Percentiles rank a stretch among this genome's conserved stretches.
These are phyloP conservation scores for Macrophomina tecta DNA, from an alignment of 2,329 filamentous ascomycete genomes.

Conservation along the genomic window DNA sequence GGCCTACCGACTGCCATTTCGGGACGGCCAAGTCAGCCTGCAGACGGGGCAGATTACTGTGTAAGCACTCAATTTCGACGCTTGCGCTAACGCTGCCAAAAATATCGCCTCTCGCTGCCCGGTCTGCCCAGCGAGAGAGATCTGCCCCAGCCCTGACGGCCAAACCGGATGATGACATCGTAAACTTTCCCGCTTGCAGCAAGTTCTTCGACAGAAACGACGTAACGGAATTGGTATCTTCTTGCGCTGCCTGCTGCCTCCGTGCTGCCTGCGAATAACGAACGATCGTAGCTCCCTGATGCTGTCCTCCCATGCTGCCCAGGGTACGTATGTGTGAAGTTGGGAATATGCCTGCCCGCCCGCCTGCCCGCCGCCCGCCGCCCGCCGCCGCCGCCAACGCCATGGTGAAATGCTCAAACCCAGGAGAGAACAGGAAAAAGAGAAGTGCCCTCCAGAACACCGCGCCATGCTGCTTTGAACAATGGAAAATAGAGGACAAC, in stretches of 20 bases:
- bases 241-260: slow-evolving; percentile 10
- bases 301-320: neutral
- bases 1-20: neutral
- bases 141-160: slow-evolving; percentile 15
- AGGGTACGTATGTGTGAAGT: neutral
- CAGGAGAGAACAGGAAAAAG: neutral
- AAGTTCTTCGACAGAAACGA: neutral
- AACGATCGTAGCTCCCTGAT: neutral
- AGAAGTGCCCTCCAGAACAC: slow-evolving; percentile 17
- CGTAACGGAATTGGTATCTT: slow-evolving; percentile 25
- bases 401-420: slow-evolving; percentile 25
- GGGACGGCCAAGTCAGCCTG: slow-evolving; percentile 16
- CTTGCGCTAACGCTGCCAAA: slow-evolving; percentile 26
- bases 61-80: slow-evolving; percentile 29
- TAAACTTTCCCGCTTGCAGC: slow-evolving; percentile 9
- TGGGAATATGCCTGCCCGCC: neutral
- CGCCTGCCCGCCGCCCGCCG: neutral
- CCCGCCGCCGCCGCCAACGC: slow-evolving; percentile 15
- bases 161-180: slow-evolving; percentile 19
- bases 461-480: slow-evolving; percentile 27
- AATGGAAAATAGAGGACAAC: neutral
- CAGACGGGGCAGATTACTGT: slow-evolving; percentile 2
- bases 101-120: slow-evolving; percentile 20
- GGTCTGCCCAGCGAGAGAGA: neutral
- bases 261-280: slow-evolving; percentile 15